Evolutionary conservation across 163 green algal genomes (phyloP), one percentile per base, ranked within the genome.

Genomic region (Scenedesmus sp.): DNA sequence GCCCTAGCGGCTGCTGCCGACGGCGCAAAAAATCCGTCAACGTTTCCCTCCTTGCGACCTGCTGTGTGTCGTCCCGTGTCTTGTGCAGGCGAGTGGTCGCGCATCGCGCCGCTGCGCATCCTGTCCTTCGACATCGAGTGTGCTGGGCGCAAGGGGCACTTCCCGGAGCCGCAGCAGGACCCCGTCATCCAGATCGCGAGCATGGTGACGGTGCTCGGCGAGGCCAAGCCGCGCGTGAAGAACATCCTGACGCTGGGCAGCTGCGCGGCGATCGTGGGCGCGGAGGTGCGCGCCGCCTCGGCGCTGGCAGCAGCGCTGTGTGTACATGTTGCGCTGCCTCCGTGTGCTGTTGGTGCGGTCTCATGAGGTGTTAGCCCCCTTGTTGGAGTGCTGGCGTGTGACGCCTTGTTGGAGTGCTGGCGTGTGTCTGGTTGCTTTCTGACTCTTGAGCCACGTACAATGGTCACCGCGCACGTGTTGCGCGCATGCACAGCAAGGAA

Each of bases 41-140:
- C 40, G 16, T 37, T 43, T 4, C 15, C 26, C 15, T 40, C 10
- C 6, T 86, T 70, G 43, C 22, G 72, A 44, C 80, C 0, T 86
- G 80, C 15, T 16, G 7, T 6, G 1, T 33, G 79, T 15, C 42
- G 7, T 6, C 12, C 15, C 37, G 0, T 30, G 12, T 13, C 20
- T 78, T 1, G 0, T 79, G 4, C 92, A 96, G 97, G 97, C 0
- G 95, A 97, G 85, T 99, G 95, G 94, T 95, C 95, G 15, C 93
- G 93, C 35, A 90, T 99, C 22, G 98, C 98, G 12, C 98, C 98
- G 37, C 96, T 99, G 65, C 96, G 98, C 87, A 97, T 99, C 53
- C 94, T 99, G 76, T 98, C 94, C 37, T 90, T 99, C 0, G 98
- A 99, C 94, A 99, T 99, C 90, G 98, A 99, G 96, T 99, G 98